Conservation (phyloP, 495 filamentous ascomycete genomes). For the Tuber indicum region DNA sequence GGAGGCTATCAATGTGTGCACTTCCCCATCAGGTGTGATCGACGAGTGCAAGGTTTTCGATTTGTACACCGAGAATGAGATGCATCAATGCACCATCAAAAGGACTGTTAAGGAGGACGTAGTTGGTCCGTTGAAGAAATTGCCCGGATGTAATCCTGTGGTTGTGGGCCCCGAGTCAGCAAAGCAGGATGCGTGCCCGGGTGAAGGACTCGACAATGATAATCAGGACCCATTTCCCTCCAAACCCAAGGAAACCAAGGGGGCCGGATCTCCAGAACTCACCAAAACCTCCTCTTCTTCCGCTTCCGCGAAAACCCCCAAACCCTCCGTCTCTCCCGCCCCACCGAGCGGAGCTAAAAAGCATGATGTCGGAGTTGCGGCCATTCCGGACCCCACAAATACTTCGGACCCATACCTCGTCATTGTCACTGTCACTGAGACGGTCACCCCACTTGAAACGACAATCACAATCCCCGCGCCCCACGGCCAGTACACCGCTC, state of each 20-base stretch:
- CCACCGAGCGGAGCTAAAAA: not conserved
- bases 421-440: constrained; percentile 24
- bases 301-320: not conserved
- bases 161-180: constrained; percentile 37
- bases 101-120: constrained; percentile 44
- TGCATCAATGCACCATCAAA: constrained; percentile 27
- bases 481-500: not conserved
- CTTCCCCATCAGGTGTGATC: constrained; percentile 31
- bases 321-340: not conserved
- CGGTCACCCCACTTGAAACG: constrained; percentile 19
- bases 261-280: not conserved
- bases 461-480: constrained; percentile 18
- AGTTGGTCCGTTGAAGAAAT: constrained; percentile 42
- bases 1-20: constrained; percentile 51
- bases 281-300: not conserved
- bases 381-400: constrained; percentile 1
- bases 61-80: constrained; percentile 14
- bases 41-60: constrained; percentile 31
- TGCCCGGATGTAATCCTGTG: constrained; percentile 49
- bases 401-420: constrained; percentile 25
- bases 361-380: not conserved
- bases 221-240: not conserved
- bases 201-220: not conserved
- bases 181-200: constrained; percentile 17
- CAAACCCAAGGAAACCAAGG: not conserved